Conservation (phyloP, 2,329 filamentous ascomycete species). For the Alternaria sp. region DNA sequence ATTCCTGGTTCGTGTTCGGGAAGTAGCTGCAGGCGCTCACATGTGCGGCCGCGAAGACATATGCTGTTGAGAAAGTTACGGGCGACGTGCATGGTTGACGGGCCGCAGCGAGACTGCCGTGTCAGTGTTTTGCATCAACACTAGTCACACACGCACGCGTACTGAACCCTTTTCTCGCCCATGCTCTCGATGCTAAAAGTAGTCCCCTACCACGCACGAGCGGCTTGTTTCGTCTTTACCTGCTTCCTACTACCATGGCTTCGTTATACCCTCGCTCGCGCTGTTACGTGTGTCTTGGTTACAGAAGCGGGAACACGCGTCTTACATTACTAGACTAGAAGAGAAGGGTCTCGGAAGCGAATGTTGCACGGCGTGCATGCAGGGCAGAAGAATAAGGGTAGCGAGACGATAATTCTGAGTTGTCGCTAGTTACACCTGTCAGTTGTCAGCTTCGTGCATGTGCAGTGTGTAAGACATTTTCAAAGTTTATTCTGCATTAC, state of each 20-base stretch:
- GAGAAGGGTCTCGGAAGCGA: constrained; percentile 10
- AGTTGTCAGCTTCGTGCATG: constrained; percentile 2
- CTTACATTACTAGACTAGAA: constrained; percentile 5
- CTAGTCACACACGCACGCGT: background rate
- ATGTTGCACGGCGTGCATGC: constrained; percentile 18
- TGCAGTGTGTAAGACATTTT: background rate
- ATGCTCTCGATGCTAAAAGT: background rate
- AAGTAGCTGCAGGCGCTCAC: constrained; percentile 10
- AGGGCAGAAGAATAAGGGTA: constrained; percentile 18
- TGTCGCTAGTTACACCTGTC: constrained; percentile 2
- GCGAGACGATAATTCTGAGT: constrained; percentile 18
- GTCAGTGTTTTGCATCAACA: constrained; percentile 7
- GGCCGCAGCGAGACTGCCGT: constrained; percentile 8
- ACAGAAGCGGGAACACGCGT: constrained; percentile 17
- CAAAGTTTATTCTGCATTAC: background rate
- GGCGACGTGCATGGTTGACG: constrained; percentile 4
- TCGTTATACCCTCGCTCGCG: background rate
- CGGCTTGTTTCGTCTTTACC: background rate
- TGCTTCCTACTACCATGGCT: background rate
- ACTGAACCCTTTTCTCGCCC: background rate
- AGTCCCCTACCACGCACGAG: background rate
- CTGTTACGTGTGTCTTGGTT: constrained; percentile 20
- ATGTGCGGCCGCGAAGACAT: constrained; percentile 7
- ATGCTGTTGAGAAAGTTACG: constrained; percentile 7
- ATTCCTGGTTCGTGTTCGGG: constrained; percentile 16